These are phyloP conservation scores for Cinnamomum micranthum DNA, from an alignment of 164 flowering plant species.

Conservation along the genomic window DNA sequence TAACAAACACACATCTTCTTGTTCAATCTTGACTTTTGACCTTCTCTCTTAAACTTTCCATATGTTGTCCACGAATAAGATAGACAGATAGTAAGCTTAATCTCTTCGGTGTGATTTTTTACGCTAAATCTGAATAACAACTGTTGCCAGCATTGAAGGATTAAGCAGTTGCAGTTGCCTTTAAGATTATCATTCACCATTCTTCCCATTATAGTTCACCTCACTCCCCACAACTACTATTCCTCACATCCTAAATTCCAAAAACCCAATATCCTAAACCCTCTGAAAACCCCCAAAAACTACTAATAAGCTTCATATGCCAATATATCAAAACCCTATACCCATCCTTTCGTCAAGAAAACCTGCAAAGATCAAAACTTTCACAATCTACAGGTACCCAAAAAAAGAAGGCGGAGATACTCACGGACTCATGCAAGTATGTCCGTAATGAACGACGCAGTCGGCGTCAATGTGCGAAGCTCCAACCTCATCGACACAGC, in stretches of 20 bases:
- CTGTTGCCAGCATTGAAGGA: background rate
- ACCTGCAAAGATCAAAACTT: background rate
- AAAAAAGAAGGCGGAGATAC: slow-evolving; percentile 16
- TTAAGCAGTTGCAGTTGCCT: background rate
- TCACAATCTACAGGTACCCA: background rate
- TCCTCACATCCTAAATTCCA: background rate
- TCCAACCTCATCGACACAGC: slow-evolving; percentile 95
- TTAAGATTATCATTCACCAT: background rate
- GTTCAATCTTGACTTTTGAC: background rate
- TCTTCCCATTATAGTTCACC: background rate
- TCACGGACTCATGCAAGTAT: slow-evolving; percentile 87
- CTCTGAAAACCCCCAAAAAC: background rate
- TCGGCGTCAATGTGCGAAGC: slow-evolving; percentile 80
- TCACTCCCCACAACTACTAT: background rate
- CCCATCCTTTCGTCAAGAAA: background rate
- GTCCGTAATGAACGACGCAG: slow-evolving; percentile 87
- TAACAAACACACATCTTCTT: background rate
- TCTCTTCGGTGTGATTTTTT: background rate
- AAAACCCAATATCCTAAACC: background rate
- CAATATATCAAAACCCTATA: background rate
- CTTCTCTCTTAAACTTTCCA: background rate
- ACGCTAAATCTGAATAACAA: background rate
- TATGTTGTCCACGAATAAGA: background rate
- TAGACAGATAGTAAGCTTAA: background rate
- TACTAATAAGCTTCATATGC: background rate